Conservation (phyloP, 2,329 filamentous ascomycete species). For the Verticillium isaacii region DNA sequence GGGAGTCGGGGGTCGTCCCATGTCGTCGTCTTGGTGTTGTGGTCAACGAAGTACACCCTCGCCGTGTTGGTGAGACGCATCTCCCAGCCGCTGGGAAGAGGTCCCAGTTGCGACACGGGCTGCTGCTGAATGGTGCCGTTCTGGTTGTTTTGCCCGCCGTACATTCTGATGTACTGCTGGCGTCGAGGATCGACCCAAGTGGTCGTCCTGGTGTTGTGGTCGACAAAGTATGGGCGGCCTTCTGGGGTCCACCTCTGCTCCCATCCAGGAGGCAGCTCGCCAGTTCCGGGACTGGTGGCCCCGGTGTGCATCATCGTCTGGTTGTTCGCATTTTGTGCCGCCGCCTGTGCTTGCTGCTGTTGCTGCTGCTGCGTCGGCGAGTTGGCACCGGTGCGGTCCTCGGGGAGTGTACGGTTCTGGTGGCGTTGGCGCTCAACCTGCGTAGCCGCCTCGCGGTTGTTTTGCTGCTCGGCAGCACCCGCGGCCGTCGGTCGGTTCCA, state of each 20-base stretch:
- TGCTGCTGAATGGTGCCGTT: constrained; percentile 93
- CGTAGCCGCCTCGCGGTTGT: constrained; percentile 81
- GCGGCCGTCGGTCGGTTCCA: constrained; percentile 87
- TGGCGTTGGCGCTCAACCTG: constrained; percentile 90
- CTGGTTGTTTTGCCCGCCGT: constrained; percentile 78
- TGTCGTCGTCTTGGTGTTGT: constrained; percentile 99
- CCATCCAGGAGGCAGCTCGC: constrained; percentile 93
- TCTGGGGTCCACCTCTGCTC: constrained; percentile 95
- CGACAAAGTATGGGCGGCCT: constrained; percentile 92
- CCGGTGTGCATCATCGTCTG: constrained; percentile 92
- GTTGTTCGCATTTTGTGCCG: constrained; percentile 43
- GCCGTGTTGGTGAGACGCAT: constrained; percentile 99
- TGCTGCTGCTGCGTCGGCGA: constrained; percentile 72
- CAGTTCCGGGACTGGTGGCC: constrained; percentile 87
- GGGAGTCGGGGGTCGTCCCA: constrained; percentile 97
- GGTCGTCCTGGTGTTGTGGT: constrained; percentile 96
- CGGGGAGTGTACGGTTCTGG: constrained; percentile 91
- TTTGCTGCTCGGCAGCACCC: constrained; percentile 71
- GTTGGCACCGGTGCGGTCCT: constrained; percentile 89
- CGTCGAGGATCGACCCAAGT: constrained; percentile 97
- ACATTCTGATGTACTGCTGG: constrained; percentile 98
- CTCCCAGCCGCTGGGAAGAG: constrained; percentile 95
- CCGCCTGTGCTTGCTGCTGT: constrained; percentile 28
- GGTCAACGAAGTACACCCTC: constrained; percentile 96
- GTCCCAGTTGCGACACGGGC: constrained; percentile 92